phyloP scores from a whole-genome alignment of 2,329 filamentous ascomycete genomes.

The Nemania abortiva region DNA sequence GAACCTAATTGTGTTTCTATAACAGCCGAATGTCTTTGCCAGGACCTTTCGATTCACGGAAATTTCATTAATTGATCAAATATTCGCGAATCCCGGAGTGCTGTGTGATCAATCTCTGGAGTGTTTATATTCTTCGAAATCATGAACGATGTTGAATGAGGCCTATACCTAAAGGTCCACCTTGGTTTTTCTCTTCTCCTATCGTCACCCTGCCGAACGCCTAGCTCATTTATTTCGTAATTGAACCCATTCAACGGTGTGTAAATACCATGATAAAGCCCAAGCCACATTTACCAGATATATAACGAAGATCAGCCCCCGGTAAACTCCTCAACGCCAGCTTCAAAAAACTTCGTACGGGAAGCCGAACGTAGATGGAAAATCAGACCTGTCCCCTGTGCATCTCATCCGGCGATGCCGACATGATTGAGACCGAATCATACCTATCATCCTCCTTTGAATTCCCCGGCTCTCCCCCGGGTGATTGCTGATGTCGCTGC shows the following conservation, averaged over 20 bases:
- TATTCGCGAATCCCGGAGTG: neutral
- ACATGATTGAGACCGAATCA: constrained; percentile 33
- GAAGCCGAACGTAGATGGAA: neutral
- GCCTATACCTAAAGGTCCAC: neutral
- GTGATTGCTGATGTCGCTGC: neutral
- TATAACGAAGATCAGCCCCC: neutral
- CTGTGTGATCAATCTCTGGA: neutral
- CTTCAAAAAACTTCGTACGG: neutral
- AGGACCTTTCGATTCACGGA: neutral
- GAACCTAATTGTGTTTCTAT: neutral
- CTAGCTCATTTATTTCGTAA: neutral
- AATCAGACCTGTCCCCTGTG: constrained; percentile 35
- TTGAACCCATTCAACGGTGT: neutral
- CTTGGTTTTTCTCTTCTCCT: neutral
- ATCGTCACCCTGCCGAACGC: neutral
- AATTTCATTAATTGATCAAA: neutral
- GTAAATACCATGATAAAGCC: neutral
- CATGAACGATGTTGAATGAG: neutral
- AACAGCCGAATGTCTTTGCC: neutral
- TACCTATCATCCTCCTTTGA: constrained; percentile 28
- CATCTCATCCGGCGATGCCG: constrained; percentile 39
- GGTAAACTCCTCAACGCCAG: constrained; percentile 10
- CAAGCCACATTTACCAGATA: neutral
- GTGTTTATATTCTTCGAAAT: neutral
- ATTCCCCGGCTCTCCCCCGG: constrained; percentile 16